Evolutionary conservation across 441 rosid genomes (phyloP).

Genomic region (Mallotus repandus): DNA sequence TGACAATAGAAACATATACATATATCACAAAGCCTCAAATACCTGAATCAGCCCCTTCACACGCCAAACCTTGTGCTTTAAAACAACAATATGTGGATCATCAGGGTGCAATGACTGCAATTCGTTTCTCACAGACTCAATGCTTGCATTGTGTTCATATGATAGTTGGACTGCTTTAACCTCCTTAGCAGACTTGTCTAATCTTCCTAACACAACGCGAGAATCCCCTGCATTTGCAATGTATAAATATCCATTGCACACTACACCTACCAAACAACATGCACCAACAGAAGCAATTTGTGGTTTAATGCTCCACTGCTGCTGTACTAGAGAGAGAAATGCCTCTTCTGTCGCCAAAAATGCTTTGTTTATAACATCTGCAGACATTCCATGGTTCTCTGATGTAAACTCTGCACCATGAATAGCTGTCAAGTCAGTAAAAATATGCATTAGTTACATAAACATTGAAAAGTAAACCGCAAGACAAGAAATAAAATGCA

Average conservation of each 20-base stretch:
- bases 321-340: conserved; percentile 68
- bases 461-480: conserved; percentile 15
- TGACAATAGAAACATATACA: background rate
- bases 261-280: conserved; percentile 82
- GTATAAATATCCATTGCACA: conserved; percentile 68
- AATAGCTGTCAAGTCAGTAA: conserved; percentile 48
- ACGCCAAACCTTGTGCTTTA: conserved; percentile 93
- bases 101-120: conserved; percentile 72
- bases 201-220: conserved; percentile 73
- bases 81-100: conserved; percentile 86
- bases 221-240: conserved; percentile 94
- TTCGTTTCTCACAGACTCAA: conserved; percentile 86
- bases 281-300: conserved; percentile 92
- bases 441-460: conserved; percentile 35
- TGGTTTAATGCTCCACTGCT: conserved; percentile 64
- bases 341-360: conserved; percentile 82
- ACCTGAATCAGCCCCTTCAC: conserved; percentile 95
- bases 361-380: conserved; percentile 75
- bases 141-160: conserved; percentile 74
- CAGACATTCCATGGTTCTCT: conserved; percentile 65
- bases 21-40: conserved; percentile 11
- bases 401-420: conserved; percentile 64
- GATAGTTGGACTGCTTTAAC: conserved; percentile 80
- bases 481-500: background rate
- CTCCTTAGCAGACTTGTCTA: conserved; percentile 43